Percentiles rank a stretch among this genome's conserved stretches.
Conservation (phyloP, 179 eudicot species). For the Carnegiea gigantea region DNA sequence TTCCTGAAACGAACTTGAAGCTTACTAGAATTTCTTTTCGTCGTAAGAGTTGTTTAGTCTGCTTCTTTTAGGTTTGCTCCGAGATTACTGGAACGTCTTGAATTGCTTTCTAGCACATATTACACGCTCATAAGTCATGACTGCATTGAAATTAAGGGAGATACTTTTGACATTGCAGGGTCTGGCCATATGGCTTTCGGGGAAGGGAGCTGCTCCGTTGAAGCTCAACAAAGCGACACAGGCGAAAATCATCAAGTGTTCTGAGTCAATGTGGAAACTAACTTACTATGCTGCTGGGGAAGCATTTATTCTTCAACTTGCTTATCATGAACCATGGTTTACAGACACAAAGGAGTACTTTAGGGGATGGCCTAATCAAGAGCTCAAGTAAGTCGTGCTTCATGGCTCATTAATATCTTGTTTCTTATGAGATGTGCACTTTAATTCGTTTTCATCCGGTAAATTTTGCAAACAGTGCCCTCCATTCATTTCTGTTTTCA, state of each 20-base stretch:
- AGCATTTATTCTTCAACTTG: slow-evolving; percentile 48
- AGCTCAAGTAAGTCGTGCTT: slow-evolving; percentile 56
- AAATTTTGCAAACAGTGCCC: neutral
- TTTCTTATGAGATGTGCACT: neutral
- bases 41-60: too few species aligned
- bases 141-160: neutral
- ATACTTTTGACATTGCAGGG: slow-evolving; percentile 43
- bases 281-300: slow-evolving; percentile 79
- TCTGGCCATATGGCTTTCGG: slow-evolving; percentile 61
- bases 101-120: too few species aligned
- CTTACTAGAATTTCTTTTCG: too few species aligned
- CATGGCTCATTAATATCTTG: neutral
- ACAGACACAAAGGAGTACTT: slow-evolving; percentile 58
- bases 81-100: neutral
- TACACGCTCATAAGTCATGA: too few species aligned
- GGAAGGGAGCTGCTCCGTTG: slow-evolving; percentile 38
- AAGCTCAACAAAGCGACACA: slow-evolving; percentile 47
- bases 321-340: slow-evolving; percentile 76
- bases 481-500: neutral
- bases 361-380: slow-evolving; percentile 85
- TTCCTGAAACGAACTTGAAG: neutral
- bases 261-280: slow-evolving; percentile 96
- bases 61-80: too few species aligned
- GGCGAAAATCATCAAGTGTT: slow-evolving; percentile 65
- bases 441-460: neutral